Evolutionary conservation across 306 rosid species (phyloP), one percentile per base, ranked within the genome.

Genomic region (Cicer pinnatifidum): DNA sequence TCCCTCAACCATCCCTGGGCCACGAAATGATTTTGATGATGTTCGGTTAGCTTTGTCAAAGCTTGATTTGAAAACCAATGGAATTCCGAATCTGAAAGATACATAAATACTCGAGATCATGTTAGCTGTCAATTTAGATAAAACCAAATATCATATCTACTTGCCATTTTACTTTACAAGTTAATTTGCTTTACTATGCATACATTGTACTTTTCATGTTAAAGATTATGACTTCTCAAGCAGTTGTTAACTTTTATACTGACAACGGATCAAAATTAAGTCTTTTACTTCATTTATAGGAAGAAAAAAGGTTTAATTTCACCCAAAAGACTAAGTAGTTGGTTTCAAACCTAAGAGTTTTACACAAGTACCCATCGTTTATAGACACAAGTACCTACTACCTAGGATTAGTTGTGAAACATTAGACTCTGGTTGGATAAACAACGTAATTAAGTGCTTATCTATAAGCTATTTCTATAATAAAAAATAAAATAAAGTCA

Each of bases 11-110:
- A 91, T 75, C 85, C 99, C 99, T 0, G 97, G 99, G 83, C 99
- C 97, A 9, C 95, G 95, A 70, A 94, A 91, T 67, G 97, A 94
- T 80, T 94, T 94, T 61, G 97, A 90, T 16, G 99, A 94, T 57
- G 97, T 94, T 48, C 96, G 85, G 82, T 94, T 94, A 69, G 99
- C 99, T 82, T 91, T 94, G 78, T 94, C 97, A 69, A 94, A 94
- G 86, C 99, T 94, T 57, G 99, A 89, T 86, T 91, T 91, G 87
- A 94, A 94, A 75, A 94, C 89, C 86, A 94, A 81, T 5, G 93
- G 97, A 82, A 94, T 78, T 71, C 95, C 99, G 72, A 91, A 80
- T 62, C 99, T 91, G 89, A 71, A 81, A 86, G 74, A 84, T 35
- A 40, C 75, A 74, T 62, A 58, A 6, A 59, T 54, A 78, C 3